Percentiles rank a stretch among this genome's conserved stretches.
Conservation (phyloP, 495 filamentous ascomycete species). For the Paragyromitra xinjiangensis region DNA sequence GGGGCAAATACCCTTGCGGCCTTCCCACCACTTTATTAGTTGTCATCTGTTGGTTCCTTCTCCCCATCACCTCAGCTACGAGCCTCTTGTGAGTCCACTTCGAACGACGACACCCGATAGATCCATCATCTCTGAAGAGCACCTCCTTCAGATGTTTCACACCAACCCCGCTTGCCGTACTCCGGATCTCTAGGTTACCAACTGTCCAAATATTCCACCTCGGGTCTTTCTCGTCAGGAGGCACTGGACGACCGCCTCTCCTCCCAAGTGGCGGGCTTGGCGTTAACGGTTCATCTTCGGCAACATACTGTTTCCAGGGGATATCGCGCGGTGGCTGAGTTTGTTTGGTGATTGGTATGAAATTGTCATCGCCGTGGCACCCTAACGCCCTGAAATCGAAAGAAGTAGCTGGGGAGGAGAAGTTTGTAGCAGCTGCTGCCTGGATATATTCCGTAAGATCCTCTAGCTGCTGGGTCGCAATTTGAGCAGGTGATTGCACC, state of each 20-base stretch:
- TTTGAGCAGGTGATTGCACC: not conserved
- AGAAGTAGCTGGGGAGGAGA: not conserved
- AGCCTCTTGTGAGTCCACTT: slow-evolving; percentile 24
- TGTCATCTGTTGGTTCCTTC: slow-evolving; percentile 2
- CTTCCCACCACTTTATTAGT: slow-evolving; percentile 1
- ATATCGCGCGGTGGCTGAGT: not conserved
- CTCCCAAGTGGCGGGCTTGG: not conserved
- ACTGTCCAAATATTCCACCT: slow-evolving; percentile 42
- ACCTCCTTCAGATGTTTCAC: slow-evolving; percentile 27
- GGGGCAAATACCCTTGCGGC: slow-evolving; percentile 6
- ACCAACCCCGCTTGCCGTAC: slow-evolving; percentile 19
- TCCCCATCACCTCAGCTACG: slow-evolving; percentile 11
- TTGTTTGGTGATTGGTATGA: not conserved
- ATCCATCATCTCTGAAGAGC: slow-evolving; percentile 1
- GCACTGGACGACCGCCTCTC: slow-evolving; percentile 28
- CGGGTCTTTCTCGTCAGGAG: slow-evolving; percentile 1
- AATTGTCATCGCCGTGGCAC: not conserved
- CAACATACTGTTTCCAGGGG: not conserved
- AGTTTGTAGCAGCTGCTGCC: not conserved
- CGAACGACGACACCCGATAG: slow-evolving; percentile 4
- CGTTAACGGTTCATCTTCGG: not conserved
- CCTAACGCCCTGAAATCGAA: not conserved
- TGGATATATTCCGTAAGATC: not conserved
- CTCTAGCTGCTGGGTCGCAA: not conserved
- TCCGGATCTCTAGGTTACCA: slow-evolving; percentile 29